Base-by-base conservation (phyloP, 2,329 filamentous ascomycete species). In the Ceratocystis colombiana region DNA sequence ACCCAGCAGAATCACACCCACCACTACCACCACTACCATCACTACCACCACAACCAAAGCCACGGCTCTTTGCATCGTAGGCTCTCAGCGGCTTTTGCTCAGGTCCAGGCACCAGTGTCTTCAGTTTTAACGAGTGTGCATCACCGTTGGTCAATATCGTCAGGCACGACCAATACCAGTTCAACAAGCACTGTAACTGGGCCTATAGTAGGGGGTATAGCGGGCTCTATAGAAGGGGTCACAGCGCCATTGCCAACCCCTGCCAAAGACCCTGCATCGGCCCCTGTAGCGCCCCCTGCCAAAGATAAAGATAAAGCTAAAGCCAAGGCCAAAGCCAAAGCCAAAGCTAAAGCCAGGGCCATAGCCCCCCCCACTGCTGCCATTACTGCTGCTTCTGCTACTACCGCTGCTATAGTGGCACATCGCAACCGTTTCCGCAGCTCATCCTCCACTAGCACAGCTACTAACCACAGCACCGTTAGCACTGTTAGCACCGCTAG, bases 401-500 rank as follows among this genome's bases (percentile, higher is more conserved):
- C 37, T 41, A 1, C 37, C 37, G 3, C 10, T 41, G 37, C 37
- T 41, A 41, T 12, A 41, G 37, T 41, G 37, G 55, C 55, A n/a
- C 55, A 37, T 20, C 55, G 28, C 55, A 33, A 28, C 17, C 55
- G 55, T 7, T 59, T 59, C 12, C 55, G 55, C 55, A 59, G 55
- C 6, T 30, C 55, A n/a, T 59, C 28, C 17, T 59, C 55, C 55
- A 59, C 55, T 62, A 46, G 61, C 33, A 62, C 64, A 10, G 48
- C 63, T 59, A 37, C 46, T 25, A 64, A n/a, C 25, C 37, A 48
- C 12, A 64, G 62, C 62, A 64, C 30, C 2, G 48, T 53, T 6
- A 44, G 62, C n/a, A 64, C 22, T 64, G 46, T 12, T 17, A 48
- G 45, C 45, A 53, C 33, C 12, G 30, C 30, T 5, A 41, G 57